Conservation (phyloP, 441 rosid genomes). For the Euphorbia celastroides region DNA sequence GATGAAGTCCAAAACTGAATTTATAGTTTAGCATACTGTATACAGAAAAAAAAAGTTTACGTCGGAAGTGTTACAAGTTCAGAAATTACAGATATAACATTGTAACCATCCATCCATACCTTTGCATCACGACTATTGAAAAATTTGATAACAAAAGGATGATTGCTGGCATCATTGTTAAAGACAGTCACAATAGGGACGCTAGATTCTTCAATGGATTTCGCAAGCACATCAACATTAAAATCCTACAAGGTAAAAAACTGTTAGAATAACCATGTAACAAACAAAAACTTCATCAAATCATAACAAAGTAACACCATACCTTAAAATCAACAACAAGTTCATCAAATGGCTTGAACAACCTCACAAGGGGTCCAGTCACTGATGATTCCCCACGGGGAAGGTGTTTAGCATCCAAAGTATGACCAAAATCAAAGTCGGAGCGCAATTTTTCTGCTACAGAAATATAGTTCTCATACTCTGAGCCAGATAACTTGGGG, state of each 20-base stretch:
- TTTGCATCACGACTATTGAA: conserved; percentile 59
- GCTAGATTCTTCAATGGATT: conserved; percentile 73
- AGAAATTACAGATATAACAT: conserved; percentile 3
- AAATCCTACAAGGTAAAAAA: conserved; percentile 56
- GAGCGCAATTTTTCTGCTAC: conserved; percentile 78
- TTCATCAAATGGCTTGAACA: conserved; percentile 97
- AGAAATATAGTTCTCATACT: conserved; percentile 63
- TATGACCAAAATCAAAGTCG: conserved; percentile 85
- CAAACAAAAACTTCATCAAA: not conserved
- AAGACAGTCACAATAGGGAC: conserved; percentile 62
- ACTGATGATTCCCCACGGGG: conserved; percentile 86
- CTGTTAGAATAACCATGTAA: conserved; percentile 13
- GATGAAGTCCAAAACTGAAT: conserved; percentile 1
- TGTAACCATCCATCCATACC: conserved; percentile 32
- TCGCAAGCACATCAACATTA: conserved; percentile 55
- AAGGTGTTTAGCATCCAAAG: conserved; percentile 76
- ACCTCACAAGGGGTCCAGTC: conserved; percentile 75
- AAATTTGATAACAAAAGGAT: conserved; percentile 77
- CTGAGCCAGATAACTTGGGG: conserved; percentile 78
- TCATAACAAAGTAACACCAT: conserved; percentile 8
- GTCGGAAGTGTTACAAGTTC: not conserved
- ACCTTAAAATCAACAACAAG: conserved; percentile 82
- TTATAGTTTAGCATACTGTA: not conserved
- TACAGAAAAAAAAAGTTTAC: not conserved
- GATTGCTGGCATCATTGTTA: conserved; percentile 66